Evolutionary conservation across 2,329 filamentous ascomycete species (phyloP).

Genomic region (Neophaeococcomyces aloes): DNA sequence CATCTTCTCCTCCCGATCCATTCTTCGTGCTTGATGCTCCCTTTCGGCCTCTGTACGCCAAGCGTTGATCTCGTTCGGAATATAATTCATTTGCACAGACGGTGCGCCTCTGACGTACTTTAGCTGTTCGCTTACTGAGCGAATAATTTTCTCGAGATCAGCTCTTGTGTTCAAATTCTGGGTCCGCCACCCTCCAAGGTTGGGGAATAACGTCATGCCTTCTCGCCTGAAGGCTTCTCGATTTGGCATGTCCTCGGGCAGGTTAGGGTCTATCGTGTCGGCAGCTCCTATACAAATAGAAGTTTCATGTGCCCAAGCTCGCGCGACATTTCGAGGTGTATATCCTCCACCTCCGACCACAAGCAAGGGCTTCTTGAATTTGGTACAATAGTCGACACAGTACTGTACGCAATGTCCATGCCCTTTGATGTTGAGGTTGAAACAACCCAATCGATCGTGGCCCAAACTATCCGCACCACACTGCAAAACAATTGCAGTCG

Average conservation of each 20-base stretch:
- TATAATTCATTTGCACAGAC: slow-evolving; percentile 71
- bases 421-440: slow-evolving; percentile 92
- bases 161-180: slow-evolving; percentile 72
- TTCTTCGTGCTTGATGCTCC: slow-evolving; percentile 34
- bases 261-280: slow-evolving; percentile 57
- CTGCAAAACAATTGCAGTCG: slow-evolving; percentile 82
- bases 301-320: slow-evolving; percentile 95
- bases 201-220: slow-evolving; percentile 69
- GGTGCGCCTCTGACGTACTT: slow-evolving; percentile 75
- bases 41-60: slow-evolving; percentile 39
- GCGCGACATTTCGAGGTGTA: slow-evolving; percentile 89
- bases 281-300: slow-evolving; percentile 72
- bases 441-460: slow-evolving; percentile 83
- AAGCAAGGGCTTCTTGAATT: slow-evolving; percentile 66
- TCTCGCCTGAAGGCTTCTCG: slow-evolving; percentile 80
- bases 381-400: slow-evolving; percentile 82
- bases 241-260: slow-evolving; percentile 74
- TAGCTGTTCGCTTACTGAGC: slow-evolving; percentile 73
- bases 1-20: slow-evolving; percentile 31
- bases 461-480: slow-evolving; percentile 92
- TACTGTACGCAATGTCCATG: slow-evolving; percentile 86
- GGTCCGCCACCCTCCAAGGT: slow-evolving; percentile 55
- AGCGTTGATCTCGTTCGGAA: slow-evolving; percentile 64
- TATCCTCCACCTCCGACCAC: slow-evolving; percentile 93
- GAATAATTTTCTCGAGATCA: slow-evolving; percentile 63